phyloP scores from a whole-genome alignment of 345 rosid species.

The Populus davidiana region DNA sequence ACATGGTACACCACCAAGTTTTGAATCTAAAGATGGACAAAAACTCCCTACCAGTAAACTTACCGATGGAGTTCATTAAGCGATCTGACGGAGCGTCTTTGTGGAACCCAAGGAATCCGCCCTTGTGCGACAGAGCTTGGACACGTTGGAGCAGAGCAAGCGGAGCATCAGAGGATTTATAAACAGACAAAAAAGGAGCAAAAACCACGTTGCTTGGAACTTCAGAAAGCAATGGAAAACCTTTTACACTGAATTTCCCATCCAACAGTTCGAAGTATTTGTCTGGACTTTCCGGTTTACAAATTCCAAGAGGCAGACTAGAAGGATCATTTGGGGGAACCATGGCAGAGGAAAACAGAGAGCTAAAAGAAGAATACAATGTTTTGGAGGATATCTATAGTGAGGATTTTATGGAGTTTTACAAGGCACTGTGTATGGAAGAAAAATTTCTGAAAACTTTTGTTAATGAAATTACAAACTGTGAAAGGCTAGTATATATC shows the following conservation, averaged over 20 bases:
- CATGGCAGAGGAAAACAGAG: constrained; percentile 33
- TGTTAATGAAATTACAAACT: no score
- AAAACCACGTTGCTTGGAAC: constrained; percentile 63
- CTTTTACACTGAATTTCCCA: constrained; percentile 47
- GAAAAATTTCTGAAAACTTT: neutral
- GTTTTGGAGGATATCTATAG: neutral
- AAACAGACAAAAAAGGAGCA: constrained; percentile 41
- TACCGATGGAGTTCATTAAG: constrained; percentile 58
- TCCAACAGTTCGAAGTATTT: constrained; percentile 39
- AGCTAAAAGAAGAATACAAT: neutral
- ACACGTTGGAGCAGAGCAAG: constrained; percentile 48
- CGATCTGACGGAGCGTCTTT: constrained; percentile 38
- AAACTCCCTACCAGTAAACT: constrained; percentile 53
- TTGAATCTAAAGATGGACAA: constrained; percentile 72
- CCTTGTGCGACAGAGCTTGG: constrained; percentile 46
- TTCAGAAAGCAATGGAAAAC: constrained; percentile 51
- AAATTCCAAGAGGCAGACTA: constrained; percentile 12
- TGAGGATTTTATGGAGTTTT: neutral
- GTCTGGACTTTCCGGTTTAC: constrained; percentile 12
- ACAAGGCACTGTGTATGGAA: neutral
- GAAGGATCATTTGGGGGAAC: constrained; percentile 56
- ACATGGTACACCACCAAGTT: constrained; percentile 89
- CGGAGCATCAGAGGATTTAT: constrained; percentile 50
- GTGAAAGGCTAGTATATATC: neutral
- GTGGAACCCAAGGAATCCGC: constrained; percentile 68